Conservation (phyloP, 192 early-diverging fungal species). For the Coemansia umbellata region DNA sequence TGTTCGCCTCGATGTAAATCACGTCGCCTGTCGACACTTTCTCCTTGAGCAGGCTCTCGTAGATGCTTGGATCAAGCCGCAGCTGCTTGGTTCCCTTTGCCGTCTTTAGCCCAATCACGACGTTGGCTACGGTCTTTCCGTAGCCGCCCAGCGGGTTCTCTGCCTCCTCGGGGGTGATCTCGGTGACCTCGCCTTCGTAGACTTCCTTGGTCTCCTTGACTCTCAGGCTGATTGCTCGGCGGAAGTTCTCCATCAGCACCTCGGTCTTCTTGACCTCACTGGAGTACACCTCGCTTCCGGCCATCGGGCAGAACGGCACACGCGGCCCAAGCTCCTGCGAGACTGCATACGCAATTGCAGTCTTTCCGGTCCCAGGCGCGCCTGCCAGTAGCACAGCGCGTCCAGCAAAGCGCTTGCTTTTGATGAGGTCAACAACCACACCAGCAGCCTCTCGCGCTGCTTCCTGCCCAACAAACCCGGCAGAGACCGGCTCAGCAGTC, state of each 20-base stretch:
- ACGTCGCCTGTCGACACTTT: constrained; percentile 95
- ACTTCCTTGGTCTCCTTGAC: constrained; percentile 99
- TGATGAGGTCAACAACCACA: constrained; percentile 90
- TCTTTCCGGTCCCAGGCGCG: constrained; percentile 97
- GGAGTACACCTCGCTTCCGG: constrained; percentile 97
- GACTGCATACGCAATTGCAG: constrained; percentile 93
- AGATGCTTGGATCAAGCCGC: constrained; percentile 95
- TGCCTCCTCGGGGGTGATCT: constrained; percentile 94
- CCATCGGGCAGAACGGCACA: constrained; percentile 99
- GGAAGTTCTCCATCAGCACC: constrained; percentile 99
- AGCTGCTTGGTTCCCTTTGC: constrained; percentile 98
- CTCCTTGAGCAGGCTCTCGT: constrained; percentile 96
- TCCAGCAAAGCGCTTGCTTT: constrained; percentile 96
- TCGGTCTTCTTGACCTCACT: constrained; percentile 99
- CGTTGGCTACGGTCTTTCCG: constrained; percentile 93
- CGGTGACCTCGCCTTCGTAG: constrained; percentile 98
- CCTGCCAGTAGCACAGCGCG: constrained; percentile 92
- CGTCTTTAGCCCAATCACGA: constrained; percentile 94
- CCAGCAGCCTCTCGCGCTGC: constrained; percentile 95
- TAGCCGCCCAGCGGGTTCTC: constrained; percentile 99
- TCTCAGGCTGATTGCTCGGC: constrained; percentile 90
- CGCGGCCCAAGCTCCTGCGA: constrained; percentile 96
- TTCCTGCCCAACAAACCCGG: constrained; percentile 98
- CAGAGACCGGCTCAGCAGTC: constrained; percentile 75
- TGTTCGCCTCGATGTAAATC: constrained; percentile 97